Evolutionary conservation across 306 rosid species (phyloP).

Genomic region (Dalbergia cochinchinensis): DNA sequence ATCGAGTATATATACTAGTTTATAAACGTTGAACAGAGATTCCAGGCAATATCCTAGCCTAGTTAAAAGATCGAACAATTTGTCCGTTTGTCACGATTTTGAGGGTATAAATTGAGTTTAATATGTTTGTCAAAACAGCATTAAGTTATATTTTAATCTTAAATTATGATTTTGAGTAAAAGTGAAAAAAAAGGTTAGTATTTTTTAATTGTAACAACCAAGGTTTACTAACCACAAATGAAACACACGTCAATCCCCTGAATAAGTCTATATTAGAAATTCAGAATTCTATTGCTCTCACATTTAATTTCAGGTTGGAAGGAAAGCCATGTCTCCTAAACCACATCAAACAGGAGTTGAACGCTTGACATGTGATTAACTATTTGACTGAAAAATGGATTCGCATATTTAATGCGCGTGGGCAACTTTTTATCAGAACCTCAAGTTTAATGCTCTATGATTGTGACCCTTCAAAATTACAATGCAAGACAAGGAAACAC

Average conservation of each 20-base stretch:
- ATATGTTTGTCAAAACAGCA: too few species aligned
- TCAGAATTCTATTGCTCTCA: constrained; percentile 13
- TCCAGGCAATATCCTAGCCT: constrained; percentile 9
- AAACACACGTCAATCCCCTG: background rate
- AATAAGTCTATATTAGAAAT: background rate
- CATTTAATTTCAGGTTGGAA: constrained; percentile 22
- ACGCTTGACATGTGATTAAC: background rate
- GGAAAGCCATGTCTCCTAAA: constrained; percentile 2
- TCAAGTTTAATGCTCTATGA: constrained; percentile 31
- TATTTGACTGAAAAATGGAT: background rate
- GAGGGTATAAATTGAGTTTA: too few species aligned
- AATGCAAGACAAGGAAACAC: constrained; percentile 4
- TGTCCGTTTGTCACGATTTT: too few species aligned
- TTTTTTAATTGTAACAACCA: too few species aligned
- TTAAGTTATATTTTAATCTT: too few species aligned
- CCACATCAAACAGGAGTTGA: constrained; percentile 35
- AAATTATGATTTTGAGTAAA: too few species aligned
- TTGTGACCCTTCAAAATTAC: constrained; percentile 22
- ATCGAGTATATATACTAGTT: background rate
- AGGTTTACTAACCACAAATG: too few species aligned
- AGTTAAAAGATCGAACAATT: constrained; percentile 9
- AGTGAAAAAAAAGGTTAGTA: background rate
- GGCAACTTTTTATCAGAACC: constrained; percentile 17
- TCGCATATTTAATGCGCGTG: constrained; percentile 25
- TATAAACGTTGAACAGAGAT: constrained; percentile 24